These are phyloP conservation scores for Entomortierella beljakovae DNA, from an alignment of 192 early-diverging fungal genomes.

Conservation along the genomic window DNA sequence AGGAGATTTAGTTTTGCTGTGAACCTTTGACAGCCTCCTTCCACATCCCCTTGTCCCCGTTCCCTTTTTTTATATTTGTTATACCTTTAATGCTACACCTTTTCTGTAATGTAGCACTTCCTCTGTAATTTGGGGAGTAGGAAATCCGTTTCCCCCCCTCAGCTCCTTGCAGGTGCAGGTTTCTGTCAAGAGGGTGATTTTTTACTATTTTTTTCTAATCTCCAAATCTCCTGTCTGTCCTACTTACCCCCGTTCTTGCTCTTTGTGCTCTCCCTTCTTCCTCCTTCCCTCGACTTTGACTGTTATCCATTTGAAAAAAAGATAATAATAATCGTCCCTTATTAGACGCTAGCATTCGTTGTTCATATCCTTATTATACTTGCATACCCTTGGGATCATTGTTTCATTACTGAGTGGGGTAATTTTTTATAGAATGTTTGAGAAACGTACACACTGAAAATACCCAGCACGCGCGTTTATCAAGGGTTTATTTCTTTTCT, in stretches of 20 bases:
- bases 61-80: conserved; percentile 19
- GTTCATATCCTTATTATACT: not conserved
- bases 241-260: conserved; percentile 8
- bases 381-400: not conserved
- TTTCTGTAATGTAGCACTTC: not conserved
- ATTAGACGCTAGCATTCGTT: conserved; percentile 4
- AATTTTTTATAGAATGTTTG: not conserved
- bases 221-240: conserved; percentile 5
- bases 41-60: conserved; percentile 23
- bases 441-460: not conserved
- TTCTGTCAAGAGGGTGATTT: not conserved
- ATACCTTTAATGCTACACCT: not conserved
- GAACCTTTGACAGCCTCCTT: conserved; percentile 13
- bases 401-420: not conserved
- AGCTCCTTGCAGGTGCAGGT: conserved; percentile 11
- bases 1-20: conserved; percentile 11
- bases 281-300: not conserved
- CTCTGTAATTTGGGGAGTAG: not conserved
- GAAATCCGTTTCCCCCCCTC: conserved; percentile 8
- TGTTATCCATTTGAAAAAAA: too few species aligned
- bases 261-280: not conserved
- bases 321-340: conserved; percentile 21
- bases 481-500: conserved; percentile 8
- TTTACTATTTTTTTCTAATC: conserved; percentile 10
- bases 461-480: conserved; percentile 4